Evolutionary conservation across 495 filamentous ascomycete genomes (phyloP), one percentile per base, ranked within the genome.

Genomic region (Talaromyces proteolyticus): DNA sequence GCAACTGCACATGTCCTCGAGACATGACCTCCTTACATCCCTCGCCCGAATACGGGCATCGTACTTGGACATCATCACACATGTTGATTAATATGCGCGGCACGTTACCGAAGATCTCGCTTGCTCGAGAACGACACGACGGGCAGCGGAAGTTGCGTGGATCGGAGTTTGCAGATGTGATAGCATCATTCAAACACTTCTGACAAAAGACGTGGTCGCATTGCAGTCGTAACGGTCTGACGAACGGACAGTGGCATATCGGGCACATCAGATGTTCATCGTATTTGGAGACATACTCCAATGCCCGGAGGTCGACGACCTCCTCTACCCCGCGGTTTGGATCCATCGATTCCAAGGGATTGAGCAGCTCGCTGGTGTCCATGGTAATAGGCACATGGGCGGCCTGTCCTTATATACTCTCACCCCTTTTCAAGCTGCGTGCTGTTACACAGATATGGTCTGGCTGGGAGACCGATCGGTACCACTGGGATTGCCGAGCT

Each of bases 191-290:
- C 52, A 93, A 71, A 57, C 89, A 95, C 41, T 73, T 75, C 26
- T 73, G 70, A 63, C 89, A 95, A 69, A 95, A 94, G 24, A 80
- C 74, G 63, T 87, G 84, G 46, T 84, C 87, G 60, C 89, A 95
- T 49, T 73, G 64, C 18, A 90, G 78, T 38, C 79, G 82, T n/a
- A 88, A 72, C 0, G 89, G 88, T 14, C 79, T 65, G 29, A 89
- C 68, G 46, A 91, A 86, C 11, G 89, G 80, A 22, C 80, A 82
- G 53, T 82, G 86, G 62, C 89, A 95, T 48, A 95, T 90, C 7
- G 88, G 79, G 54, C 89, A 95, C 65, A 89, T 79, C 16, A 94
- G 77, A 53, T 91, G 88, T 52, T 84, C 78, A 64, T 94, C 89
- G 51, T 85, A 79, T 24, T 67, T 60, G 18, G 72, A 74, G 45